Conservation (phyloP, 163 green algal genomes). For the Trebouxiophyceae sp. region DNA sequence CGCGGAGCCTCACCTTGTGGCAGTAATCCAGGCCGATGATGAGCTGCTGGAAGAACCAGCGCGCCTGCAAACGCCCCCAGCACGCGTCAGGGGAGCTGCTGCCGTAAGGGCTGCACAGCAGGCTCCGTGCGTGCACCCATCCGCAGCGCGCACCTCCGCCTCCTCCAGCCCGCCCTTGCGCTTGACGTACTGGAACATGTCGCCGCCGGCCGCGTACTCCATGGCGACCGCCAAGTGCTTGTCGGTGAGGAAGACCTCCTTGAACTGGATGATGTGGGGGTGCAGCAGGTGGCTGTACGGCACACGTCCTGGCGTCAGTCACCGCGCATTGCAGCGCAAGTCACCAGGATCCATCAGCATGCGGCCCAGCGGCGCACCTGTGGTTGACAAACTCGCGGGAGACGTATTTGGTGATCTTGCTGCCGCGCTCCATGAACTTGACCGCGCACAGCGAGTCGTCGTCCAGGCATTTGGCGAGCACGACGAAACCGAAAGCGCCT, state of each 20-base stretch:
- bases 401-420: constrained; percentile 35
- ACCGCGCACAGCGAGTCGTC: constrained; percentile 13
- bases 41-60: constrained; percentile 85
- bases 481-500: not conserved
- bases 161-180: constrained; percentile 64
- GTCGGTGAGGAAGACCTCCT: constrained; percentile 43
- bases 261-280: constrained; percentile 56
- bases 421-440: constrained; percentile 37
- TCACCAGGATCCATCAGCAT: too few species aligned
- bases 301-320: too few species aligned
- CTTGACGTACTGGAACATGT: constrained; percentile 69
- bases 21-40: constrained; percentile 91
- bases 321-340: too few species aligned
- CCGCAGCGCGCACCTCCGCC: constrained; percentile 28
- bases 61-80: constrained; percentile 16
- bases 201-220: constrained; percentile 52
- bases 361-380: too few species aligned
- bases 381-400: constrained; percentile 58
- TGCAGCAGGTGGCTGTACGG: constrained; percentile 44
- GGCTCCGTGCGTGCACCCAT: too few species aligned
- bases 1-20: constrained; percentile 23
- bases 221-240: constrained; percentile 52
- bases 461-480: not conserved
- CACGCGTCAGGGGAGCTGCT: too few species aligned
- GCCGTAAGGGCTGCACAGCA: too few species aligned